Evolutionary conservation across 768 basidiomycete species (phyloP).

Genomic region (Lactarius indigo): DNA sequence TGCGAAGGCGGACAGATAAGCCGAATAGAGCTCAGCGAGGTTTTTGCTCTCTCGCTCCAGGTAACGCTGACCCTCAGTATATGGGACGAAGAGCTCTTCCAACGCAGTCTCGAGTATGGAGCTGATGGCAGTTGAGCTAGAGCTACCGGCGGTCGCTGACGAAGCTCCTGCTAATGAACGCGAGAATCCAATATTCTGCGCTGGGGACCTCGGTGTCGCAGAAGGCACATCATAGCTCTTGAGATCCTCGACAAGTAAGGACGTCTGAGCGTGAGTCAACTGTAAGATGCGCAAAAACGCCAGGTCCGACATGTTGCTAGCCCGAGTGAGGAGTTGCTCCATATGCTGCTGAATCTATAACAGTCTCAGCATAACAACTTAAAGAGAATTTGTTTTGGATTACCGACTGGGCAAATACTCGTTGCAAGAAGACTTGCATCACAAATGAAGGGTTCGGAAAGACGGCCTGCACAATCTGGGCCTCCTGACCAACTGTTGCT

Average conservation of each 20-base stretch:
- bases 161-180: constrained; percentile 44
- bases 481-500: constrained; percentile 88
- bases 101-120: constrained; percentile 92
- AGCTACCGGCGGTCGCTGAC: constrained; percentile 41
- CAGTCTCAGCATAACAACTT: constrained; percentile 1
- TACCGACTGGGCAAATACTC: constrained; percentile 97
- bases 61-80: constrained; percentile 87
- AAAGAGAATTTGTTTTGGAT: constrained; percentile 31
- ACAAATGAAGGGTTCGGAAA: constrained; percentile 96
- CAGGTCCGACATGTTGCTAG: constrained; percentile 74
- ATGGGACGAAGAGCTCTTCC: constrained; percentile 95
- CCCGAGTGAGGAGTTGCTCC: constrained; percentile 80
- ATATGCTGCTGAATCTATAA: constrained; percentile 93
- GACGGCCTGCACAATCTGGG: constrained; percentile 97
- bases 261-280: constrained; percentile 77
- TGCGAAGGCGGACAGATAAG: constrained; percentile 68
- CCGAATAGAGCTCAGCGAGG: constrained; percentile 73
- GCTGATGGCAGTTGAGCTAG: constrained; percentile 54
- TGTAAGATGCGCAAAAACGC: constrained; percentile 90
- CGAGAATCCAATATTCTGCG: constrained; percentile 60
- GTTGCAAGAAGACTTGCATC: constrained; percentile 96
- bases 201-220: constrained; percentile 57
- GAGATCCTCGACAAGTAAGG: constrained; percentile 81
- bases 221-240: constrained; percentile 86
- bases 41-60: constrained; percentile 89